Evolutionary conservation across 2,329 filamentous ascomycete species (phyloP), one percentile per base, ranked within the genome.

Genomic region (Xylaria sp.): DNA sequence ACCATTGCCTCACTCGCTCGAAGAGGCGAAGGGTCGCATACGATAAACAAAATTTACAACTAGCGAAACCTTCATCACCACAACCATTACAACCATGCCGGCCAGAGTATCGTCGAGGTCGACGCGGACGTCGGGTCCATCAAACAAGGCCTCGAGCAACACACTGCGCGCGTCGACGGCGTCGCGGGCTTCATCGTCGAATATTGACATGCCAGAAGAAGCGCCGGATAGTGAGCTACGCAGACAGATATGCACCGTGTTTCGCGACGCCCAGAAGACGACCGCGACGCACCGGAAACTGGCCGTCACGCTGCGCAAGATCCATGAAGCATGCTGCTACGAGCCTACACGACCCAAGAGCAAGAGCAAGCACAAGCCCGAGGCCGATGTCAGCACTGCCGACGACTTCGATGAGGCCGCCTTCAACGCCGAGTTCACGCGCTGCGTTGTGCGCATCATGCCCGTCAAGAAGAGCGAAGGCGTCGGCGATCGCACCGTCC

Each of bases 271-370:
- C 41, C 96, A 99, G 80, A 91, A 91, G 75, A 97, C 93, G 1
- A 97, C 92, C 0, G 94, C 94, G 1, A 93, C 93, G 1, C 96
- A 99, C 79, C 87, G 95, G 69, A 98, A 98, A 79, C 87, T 97
- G 0, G 91, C 92, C 3, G 92, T 98, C 69, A 94, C 90, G 59
- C 83, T 99, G 70, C 90, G 95, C 72, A 98, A 97, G 81, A 88
- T 97, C 52, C 95, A 98, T 77, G 95, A 98, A 79, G 86, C 91
- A 46, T 97, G 94, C 82, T 90, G 88, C 78, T 91, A 91, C 75
- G 89, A 90, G 74, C 88, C 84, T 20, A 84, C 82, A 41, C 85
- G 81, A 70, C 81, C 82, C 32, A 88, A 86, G 71, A 88, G n/a
- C 46, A 48, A 87, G 76, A 74, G 79, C 3, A 37, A 37, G 34